Evolutionary conservation across 352 stramenopile species (phyloP), one percentile per base, ranked within the genome.

Genomic region (Elongisporangium anandrum): DNA sequence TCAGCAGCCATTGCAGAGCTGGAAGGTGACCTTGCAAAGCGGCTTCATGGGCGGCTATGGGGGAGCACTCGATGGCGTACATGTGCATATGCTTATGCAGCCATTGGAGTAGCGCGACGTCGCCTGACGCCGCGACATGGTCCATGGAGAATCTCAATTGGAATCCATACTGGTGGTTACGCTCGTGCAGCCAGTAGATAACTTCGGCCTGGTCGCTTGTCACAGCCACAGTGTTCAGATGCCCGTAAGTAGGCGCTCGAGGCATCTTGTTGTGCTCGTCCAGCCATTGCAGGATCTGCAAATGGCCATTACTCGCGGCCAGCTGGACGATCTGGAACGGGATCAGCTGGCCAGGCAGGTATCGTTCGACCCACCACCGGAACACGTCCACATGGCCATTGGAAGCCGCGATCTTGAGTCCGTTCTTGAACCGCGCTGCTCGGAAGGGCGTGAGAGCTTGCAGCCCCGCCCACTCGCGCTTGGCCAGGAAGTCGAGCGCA

Each of bases 271-370:
- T 65, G 48, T 84, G 56, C 24, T 50, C 50, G 22, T 87, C 71
- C 2, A 89, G 63, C 75, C 75, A 87, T 34, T 72, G 52, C 29
- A 87, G 64, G 20, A 78, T 67, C 4, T 64, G 12, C 8, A 89
- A 62, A 52, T 87, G 72, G 1, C 77, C 77, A 20, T 76, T 83
- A 23, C 65, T 79, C 15, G 79, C 79, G 2, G 79, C 77, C 8
- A 72, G 51, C 22, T 82, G 68, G 65, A 89, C 79, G 2, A 77
- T 75, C 12, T 60, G 65, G 0, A 56, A 61, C 15, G 69, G 34
- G 34, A 77, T 29, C 71, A 78, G 0, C 73, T 65, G 50, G 81
- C 69, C 9, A 26, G 24, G 0, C 72, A 61, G 52, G 79, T 55
- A 10, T 75, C 62, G 12, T 81, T 58, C 48, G 21, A 75, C 66